These are phyloP conservation scores for Lipomyces mesembrius DNA, from an alignment of 805 yeast species.

Conservation along the genomic window DNA sequence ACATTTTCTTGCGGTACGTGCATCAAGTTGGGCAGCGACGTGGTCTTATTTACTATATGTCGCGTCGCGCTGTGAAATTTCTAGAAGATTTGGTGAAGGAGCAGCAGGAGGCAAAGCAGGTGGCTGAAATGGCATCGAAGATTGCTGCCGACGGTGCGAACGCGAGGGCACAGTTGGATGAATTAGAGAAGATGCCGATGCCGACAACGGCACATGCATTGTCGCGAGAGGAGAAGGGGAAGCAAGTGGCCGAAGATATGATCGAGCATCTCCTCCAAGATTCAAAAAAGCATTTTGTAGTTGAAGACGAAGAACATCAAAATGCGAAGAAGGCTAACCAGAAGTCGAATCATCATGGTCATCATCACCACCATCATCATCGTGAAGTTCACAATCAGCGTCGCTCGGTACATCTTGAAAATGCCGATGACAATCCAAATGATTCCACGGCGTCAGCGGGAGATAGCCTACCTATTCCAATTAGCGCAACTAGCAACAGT, in stretches of 20 bases:
- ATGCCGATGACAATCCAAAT: slow-evolving; percentile 2
- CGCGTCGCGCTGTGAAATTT: slow-evolving; percentile 56
- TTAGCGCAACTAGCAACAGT: background rate
- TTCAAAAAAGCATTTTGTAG: slow-evolving; percentile 27
- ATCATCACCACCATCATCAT: slow-evolving; percentile 12
- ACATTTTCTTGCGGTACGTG: slow-evolving; percentile 64
- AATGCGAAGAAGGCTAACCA: background rate
- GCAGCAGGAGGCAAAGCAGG: slow-evolving; percentile 35
- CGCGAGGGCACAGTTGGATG: slow-evolving; percentile 8
- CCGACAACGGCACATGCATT: slow-evolving; percentile 1
- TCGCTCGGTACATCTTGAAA: background rate
- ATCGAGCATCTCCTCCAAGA: slow-evolving; percentile 30
- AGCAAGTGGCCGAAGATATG: slow-evolving; percentile 26
- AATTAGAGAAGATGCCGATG: slow-evolving; percentile 7
- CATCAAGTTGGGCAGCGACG: slow-evolving; percentile 54
- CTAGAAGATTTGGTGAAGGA: slow-evolving; percentile 56
- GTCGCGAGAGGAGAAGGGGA: slow-evolving; percentile 11
- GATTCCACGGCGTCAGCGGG: background rate
- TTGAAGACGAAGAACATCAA: slow-evolving; percentile 21
- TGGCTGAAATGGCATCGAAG: background rate
- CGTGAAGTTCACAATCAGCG: background rate
- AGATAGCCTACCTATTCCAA: background rate
- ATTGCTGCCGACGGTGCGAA: slow-evolving; percentile 7
- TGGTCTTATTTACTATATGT: slow-evolving; percentile 52
- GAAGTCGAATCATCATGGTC: background rate